Percentiles rank a stretch among this genome's conserved stretches.
These are phyloP conservation scores for Schrenkiella parvula DNA, from an alignment of 345 rosid species.

Conservation along the genomic window DNA sequence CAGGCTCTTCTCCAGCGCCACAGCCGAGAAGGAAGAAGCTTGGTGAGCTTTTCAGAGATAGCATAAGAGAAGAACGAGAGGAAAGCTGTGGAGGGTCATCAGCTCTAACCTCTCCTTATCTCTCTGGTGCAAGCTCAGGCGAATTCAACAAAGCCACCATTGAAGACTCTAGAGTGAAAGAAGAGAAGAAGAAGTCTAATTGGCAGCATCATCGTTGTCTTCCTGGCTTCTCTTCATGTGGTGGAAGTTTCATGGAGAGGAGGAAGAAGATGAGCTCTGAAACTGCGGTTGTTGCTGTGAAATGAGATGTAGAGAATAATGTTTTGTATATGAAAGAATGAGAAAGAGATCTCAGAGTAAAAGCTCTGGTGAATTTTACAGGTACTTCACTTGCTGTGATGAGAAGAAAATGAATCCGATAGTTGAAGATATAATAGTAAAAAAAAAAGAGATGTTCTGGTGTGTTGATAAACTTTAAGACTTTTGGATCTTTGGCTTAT, in stretches of 20 bases:
- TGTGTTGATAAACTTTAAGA: background rate
- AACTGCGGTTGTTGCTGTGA: conserved; percentile 35
- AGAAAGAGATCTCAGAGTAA: conserved; percentile 18
- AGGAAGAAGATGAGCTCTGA: conserved; percentile 64
- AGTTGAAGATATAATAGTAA: conserved; percentile 10
- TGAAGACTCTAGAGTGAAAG: conserved; percentile 34
- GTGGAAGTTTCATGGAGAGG: conserved; percentile 58
- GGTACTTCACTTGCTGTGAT: conserved; percentile 8
- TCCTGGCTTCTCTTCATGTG: conserved; percentile 59
- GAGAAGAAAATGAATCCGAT: conserved; percentile 7
- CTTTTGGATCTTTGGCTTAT: background rate
- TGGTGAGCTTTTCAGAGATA: conserved; percentile 66
- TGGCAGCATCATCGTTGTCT: conserved; percentile 62
- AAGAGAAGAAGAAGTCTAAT: conserved; percentile 46
- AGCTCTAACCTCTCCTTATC: conserved; percentile 40
- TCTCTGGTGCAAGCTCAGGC: conserved; percentile 50
- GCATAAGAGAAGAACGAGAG: conserved; percentile 41
- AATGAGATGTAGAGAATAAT: conserved; percentile 22
- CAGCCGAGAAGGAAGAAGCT: conserved; percentile 68
- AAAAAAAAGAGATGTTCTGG: conserved; percentile 14
- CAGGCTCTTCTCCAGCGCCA: conserved; percentile 39
- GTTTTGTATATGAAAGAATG: conserved; percentile 25
- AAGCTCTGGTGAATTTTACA: conserved; percentile 19
- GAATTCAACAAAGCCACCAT: conserved; percentile 42
- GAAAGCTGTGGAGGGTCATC: conserved; percentile 35